Conservation (phyloP, 768 basidiomycete species). For the Sporobolomyces roseus region DNA sequence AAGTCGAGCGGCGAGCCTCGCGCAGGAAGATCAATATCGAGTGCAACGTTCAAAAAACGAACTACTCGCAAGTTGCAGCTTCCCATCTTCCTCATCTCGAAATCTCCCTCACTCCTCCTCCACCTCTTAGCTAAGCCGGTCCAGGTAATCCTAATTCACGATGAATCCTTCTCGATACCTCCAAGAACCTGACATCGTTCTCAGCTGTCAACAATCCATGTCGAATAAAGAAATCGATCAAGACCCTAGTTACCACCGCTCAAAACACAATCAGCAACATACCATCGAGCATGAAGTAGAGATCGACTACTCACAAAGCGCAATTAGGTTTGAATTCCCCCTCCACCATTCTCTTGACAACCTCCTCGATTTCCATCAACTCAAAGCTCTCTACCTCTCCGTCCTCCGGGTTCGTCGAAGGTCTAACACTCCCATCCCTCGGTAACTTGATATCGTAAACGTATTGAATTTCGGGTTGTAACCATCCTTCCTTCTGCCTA, state of each 20-base stretch:
- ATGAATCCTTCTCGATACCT: slow-evolving; percentile 18
- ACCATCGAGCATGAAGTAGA: neutral
- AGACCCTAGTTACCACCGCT: slow-evolving; percentile 53
- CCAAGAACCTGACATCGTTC: slow-evolving; percentile 56
- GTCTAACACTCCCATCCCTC: slow-evolving; percentile 10
- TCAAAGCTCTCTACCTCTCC: slow-evolving; percentile 94
- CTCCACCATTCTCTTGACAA: slow-evolving; percentile 62
- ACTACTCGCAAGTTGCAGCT: too few relatives aligned
- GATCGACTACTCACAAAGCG: slow-evolving; percentile 54
- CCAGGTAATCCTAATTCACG: slow-evolving; percentile 19
- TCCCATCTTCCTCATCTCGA: too few relatives aligned
- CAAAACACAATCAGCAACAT: neutral
- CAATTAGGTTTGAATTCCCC: slow-evolving; percentile 91
- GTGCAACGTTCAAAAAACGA: too few relatives aligned
- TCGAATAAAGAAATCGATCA: slow-evolving; percentile 84
- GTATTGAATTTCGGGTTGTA: slow-evolving; percentile 69
- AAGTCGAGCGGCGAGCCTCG: too few relatives aligned
- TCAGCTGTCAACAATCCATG: slow-evolving; percentile 81
- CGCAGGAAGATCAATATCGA: too few relatives aligned
- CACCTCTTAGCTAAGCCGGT: slow-evolving; percentile 16
- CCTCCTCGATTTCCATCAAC: slow-evolving; percentile 64
- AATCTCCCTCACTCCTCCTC: too few relatives aligned
- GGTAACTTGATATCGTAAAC: slow-evolving; percentile 78
- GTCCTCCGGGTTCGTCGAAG: slow-evolving; percentile 62
- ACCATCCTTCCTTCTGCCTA: slow-evolving; percentile 60